Base-by-base conservation (phyloP, 345 rosid species). In the Salix udensis region DNA sequence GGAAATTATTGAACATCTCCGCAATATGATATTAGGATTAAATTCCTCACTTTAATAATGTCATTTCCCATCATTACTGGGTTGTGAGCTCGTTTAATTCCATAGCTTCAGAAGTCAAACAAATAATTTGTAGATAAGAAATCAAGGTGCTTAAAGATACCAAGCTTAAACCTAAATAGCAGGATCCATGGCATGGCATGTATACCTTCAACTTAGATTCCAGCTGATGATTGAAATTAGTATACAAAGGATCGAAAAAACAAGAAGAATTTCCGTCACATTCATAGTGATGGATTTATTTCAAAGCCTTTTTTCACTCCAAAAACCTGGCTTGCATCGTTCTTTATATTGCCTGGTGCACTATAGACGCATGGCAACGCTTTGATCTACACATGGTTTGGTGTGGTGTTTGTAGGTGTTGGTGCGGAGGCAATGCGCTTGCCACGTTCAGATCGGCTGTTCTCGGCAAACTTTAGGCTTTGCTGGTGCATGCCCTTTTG, bases 401-500 rank as follows among this genome's bases (percentile, higher is more conserved):
- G 92, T 23, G 91, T 89, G 28, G 86, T 37, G 2, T 72, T 71
- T 3, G 88, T 85, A 0, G 96, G 90, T 0, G 91, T 87, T 12
- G 89, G 80, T 0, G 85, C 85, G 0, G 90, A 81, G 15, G 70
- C 77, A 9, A 84, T 82, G 30, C 85, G 83, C 67, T 76, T 78
- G 75, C 97, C 88, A 3, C 98, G 91, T 86, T 90, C 94, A 0
- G 94, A 90, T 26, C 88, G 78, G 78, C 91, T 87, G 77, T 94
- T 91, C 78, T 86, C 89, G 2, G 97, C 94, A 55, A 94, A 94
- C 65, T 84, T 90, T 68, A 94, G 79, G 78, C 95, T 91, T 65
- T 85, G 82, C 42, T 82, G 86, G 61, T 92, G 91, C 82, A 89
- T 65, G 6, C 94, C 90, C 50, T 78, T 85, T 30, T 77, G 70